Evolutionary conservation across 2,329 filamentous ascomycete species (phyloP), one percentile per base, ranked within the genome.

Genomic region (Aureobasidium lini): DNA sequence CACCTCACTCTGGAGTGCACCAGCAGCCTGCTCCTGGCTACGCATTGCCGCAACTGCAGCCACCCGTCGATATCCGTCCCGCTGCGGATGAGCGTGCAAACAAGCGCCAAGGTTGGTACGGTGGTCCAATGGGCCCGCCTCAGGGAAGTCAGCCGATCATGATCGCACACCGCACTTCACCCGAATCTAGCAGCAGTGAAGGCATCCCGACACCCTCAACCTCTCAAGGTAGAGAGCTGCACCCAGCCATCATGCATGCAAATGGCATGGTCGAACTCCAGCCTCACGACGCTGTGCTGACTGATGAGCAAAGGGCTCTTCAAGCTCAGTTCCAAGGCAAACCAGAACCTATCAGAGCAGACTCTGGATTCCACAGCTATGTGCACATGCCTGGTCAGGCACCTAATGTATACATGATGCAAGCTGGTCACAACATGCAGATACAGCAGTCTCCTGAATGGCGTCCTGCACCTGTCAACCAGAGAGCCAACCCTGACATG

Each of bases 101-200:
- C 32, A 89, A 88, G 68, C 81, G 88, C 2, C 84, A 86, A 61
- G 88, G 81, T 1, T 91, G 87, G 87, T 90, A 90, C 66, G 84
- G 89, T 60, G 81, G 79, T 10, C 79, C 80, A 29, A 62, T 76
- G n/a, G 47, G 61, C 10, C 44, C 56, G 16, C 62, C 65, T 42
- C 60, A 63, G 28, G 68, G 58, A 64, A 71, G 56, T 61, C 66
- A 65, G 29, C 64, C 66, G 10, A 61, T 57, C 57, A 62, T 60
- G 57, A 64, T 66, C 52, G 61, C 64, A 8, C 77, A 79, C 56
- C 76, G 80, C 11, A 80, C 79, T 0, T 82, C 80, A 2, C 80
- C 80, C 0, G 80, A 80, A 64, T 81, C 79, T 0, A 80, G 77
- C 52, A 79, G 79, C 62, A 82, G 79, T 61, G 80, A 82, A 64